These are phyloP conservation scores for Fusarium verticillioides DNA, from an alignment of 2,329 filamentous ascomycete species.

Conservation along the genomic window DNA sequence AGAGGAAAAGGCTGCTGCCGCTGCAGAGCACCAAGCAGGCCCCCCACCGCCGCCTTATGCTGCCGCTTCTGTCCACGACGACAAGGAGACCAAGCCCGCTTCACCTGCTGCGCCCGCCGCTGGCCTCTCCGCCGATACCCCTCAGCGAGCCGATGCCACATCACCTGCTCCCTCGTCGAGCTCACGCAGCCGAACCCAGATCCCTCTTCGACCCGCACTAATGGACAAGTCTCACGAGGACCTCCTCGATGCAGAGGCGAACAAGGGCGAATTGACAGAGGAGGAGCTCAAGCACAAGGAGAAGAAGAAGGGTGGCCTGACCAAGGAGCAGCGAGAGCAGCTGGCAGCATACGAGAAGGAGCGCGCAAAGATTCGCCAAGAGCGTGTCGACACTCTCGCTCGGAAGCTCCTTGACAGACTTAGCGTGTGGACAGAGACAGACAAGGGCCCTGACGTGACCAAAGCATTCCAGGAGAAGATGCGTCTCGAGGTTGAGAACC, in stretches of 20 bases:
- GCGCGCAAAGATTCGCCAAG: slow-evolving; percentile 83
- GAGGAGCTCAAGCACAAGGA: slow-evolving; percentile 61
- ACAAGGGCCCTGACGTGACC: slow-evolving; percentile 87
- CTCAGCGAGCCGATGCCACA: slow-evolving; percentile 49
- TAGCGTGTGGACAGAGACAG: slow-evolving; percentile 96
- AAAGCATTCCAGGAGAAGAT: slow-evolving; percentile 94
- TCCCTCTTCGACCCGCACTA: slow-evolving; percentile 85
- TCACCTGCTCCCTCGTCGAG: slow-evolving; percentile 57
- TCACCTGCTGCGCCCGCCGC: slow-evolving; percentile 30
- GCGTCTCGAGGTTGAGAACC: slow-evolving; percentile 91
- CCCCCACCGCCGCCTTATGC: slow-evolving; percentile 49
- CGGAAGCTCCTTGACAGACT: slow-evolving; percentile 90
- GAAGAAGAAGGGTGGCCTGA: slow-evolving; percentile 88
- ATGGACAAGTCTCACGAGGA: slow-evolving; percentile 82
- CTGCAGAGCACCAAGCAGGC: slow-evolving; percentile 45
- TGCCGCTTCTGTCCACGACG: slow-evolving; percentile 54
- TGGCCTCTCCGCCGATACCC: slow-evolving; percentile 29
- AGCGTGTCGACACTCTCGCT: slow-evolving; percentile 85
- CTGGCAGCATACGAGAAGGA: slow-evolving; percentile 89
- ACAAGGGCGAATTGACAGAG: slow-evolving; percentile 76
- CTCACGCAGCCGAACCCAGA: slow-evolving; percentile 59
- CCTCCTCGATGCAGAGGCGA: slow-evolving; percentile 64
- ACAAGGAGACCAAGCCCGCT: slow-evolving; percentile 48
- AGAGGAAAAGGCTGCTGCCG: slow-evolving; percentile 36
- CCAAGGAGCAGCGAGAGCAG: slow-evolving; percentile 93